Conservation (phyloP, 148 eudicot genomes). For the Camellia japonica region DNA sequence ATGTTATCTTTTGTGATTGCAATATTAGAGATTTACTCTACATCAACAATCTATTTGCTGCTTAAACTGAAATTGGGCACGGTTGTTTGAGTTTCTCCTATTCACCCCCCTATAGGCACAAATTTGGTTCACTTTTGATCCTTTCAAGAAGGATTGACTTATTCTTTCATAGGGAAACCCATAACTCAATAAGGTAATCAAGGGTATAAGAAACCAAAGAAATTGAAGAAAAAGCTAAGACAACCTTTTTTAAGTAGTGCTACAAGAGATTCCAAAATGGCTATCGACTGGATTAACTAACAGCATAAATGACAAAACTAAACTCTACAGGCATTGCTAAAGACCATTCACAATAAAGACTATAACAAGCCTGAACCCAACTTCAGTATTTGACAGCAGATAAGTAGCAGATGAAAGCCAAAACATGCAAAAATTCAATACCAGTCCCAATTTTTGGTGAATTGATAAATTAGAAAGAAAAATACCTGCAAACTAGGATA, state of each 20-base stretch:
- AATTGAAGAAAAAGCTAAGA: neutral
- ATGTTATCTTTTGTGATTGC: too few species aligned
- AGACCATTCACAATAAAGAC: neutral
- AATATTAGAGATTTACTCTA: too few species aligned
- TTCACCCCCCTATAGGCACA: too few species aligned
- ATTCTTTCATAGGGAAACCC: too few species aligned
- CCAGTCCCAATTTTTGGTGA: neutral
- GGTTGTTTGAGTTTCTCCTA: too few species aligned
- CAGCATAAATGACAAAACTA: neutral
- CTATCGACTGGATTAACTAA: neutral
- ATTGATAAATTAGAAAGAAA: neutral
- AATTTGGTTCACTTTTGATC: too few species aligned
- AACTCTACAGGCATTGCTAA: neutral
- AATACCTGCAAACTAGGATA: conserved; percentile 67
- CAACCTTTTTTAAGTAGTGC: neutral
- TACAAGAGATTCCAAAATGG: neutral
- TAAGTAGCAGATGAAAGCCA: neutral
- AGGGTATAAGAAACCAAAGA: neutral
- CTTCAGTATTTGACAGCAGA: neutral
- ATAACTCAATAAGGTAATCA: too few species aligned
- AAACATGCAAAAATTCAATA: neutral
- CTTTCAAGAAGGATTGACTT: too few species aligned
- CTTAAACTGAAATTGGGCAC: too few species aligned
- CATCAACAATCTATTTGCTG: too few species aligned
- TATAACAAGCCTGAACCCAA: neutral